These are phyloP conservation scores for Neonectria ditissima DNA, from an alignment of 2,329 filamentous ascomycete species.

Conservation along the genomic window DNA sequence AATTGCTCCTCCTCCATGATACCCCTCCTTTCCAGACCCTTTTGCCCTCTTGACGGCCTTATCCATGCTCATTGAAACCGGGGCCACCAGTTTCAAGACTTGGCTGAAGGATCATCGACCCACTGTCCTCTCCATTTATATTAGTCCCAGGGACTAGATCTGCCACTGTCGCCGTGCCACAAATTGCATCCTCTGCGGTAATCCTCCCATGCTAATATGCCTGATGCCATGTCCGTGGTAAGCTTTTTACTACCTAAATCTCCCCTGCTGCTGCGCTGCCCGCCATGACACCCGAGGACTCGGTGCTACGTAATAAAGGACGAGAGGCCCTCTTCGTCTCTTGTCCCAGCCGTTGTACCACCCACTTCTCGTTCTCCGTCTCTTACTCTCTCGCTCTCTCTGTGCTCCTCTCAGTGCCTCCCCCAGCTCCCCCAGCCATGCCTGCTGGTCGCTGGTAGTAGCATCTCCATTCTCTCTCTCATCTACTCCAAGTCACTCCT, in stretches of 20 bases:
- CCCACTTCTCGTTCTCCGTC: no score
- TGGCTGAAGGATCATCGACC: slow-evolving; percentile 37
- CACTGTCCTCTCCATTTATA: slow-evolving; percentile 34
- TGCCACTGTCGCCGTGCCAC: slow-evolving; percentile 31
- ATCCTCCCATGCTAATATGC: slow-evolving; percentile 9
- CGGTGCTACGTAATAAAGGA: neutral
- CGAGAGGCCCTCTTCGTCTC: neutral
- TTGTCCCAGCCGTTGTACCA: slow-evolving; percentile 15
- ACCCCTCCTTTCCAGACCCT: slow-evolving; percentile 8
- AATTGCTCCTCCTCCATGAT: slow-evolving; percentile 19
- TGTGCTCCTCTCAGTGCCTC: slow-evolving; percentile 4
- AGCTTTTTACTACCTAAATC: slow-evolving; percentile 42
- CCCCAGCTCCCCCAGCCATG: slow-evolving; percentile 25
- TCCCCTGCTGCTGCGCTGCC: slow-evolving; percentile 35
- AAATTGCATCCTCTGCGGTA: slow-evolving; percentile 18
- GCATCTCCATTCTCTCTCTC: slow-evolving; percentile 28
- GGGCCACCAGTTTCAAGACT: slow-evolving; percentile 40
- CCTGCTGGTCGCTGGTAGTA: slow-evolving; percentile 40
- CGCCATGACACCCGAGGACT: slow-evolving; percentile 19
- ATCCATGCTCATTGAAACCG: slow-evolving; percentile 30
- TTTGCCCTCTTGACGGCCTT: neutral
- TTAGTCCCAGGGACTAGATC: slow-evolving; percentile 36
- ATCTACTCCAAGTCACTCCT: slow-evolving; percentile 44
- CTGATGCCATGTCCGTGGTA: neutral
- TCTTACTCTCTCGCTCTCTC: slow-evolving; percentile 5